These are phyloP conservation scores for Fusarium fujikuroi DNA, from an alignment of 2,329 filamentous ascomycete species.

Conservation along the genomic window DNA sequence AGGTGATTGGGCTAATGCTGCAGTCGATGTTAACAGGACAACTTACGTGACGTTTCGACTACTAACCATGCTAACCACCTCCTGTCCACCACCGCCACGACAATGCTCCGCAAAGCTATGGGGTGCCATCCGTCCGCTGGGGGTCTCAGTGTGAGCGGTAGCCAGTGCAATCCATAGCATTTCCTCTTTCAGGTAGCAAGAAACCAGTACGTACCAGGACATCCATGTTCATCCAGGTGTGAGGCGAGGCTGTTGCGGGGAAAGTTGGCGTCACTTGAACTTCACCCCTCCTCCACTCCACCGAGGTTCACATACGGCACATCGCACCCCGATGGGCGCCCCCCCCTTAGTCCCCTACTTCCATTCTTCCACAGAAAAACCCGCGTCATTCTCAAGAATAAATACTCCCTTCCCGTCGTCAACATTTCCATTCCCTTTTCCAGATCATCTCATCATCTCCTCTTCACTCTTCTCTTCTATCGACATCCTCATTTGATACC, in stretches of 20 bases:
- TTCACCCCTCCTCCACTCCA: conserved; percentile 31
- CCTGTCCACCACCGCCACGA: conserved; percentile 31
- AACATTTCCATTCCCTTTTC: conserved; percentile 19
- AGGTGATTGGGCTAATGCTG: neutral
- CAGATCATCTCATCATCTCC: conserved; percentile 41
- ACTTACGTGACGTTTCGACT: conserved; percentile 35
- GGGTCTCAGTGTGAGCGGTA: conserved; percentile 21
- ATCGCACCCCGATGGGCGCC: conserved; percentile 14
- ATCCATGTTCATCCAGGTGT: conserved; percentile 20
- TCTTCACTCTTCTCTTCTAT: conserved; percentile 14
- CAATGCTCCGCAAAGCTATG: conserved; percentile 31
- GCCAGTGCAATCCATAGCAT: conserved; percentile 12
- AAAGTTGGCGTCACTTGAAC: conserved; percentile 40
- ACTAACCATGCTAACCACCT: conserved; percentile 21
- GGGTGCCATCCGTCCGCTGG: conserved; percentile 12
- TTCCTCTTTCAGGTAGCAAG: neutral
- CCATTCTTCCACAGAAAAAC: conserved; percentile 35
- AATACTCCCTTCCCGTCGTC: conserved; percentile 42
- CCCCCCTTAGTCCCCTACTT: conserved; percentile 11
- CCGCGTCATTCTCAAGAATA: conserved; percentile 43
- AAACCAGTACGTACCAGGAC: neutral
- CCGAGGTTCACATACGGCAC: conserved; percentile 13
- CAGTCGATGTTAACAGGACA: conserved; percentile 13
- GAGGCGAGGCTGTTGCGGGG: conserved; percentile 44
- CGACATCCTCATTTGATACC: conserved; percentile 39